phyloP scores from a whole-genome alignment of 768 basidiomycete genomes.

The Leccinum longicurvipes region DNA sequence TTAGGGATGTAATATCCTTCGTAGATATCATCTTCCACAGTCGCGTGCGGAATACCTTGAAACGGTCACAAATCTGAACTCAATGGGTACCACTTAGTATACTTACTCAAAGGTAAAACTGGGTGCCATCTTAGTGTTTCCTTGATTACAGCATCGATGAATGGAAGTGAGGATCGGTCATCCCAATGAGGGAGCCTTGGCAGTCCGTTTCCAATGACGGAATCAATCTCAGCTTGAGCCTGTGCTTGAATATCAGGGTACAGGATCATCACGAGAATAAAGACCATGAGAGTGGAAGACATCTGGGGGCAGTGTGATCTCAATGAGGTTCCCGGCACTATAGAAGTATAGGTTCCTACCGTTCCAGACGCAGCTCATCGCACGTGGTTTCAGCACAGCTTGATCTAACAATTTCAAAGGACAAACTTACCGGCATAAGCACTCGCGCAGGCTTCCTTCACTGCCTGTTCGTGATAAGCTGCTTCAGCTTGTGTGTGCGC shows the following conservation, averaged over 20 bases:
- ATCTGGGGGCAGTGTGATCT: background rate
- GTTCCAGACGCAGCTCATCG: background rate
- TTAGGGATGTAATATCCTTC: background rate
- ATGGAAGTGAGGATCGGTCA: background rate
- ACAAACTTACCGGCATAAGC: background rate
- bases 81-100: background rate
- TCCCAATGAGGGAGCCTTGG: background rate
- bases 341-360: background rate
- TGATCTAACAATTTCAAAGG: background rate
- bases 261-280: background rate
- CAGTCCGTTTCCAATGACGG: background rate
- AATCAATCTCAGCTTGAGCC: background rate
- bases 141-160: background rate
- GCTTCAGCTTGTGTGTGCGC: background rate
- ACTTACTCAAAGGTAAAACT: background rate
- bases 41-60: background rate
- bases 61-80: background rate
- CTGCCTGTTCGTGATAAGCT: background rate
- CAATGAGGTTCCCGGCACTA: background rate
- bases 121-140: background rate
- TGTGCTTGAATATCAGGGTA: background rate
- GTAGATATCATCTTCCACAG: background rate
- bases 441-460: background rate
- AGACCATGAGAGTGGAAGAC: background rate
- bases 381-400: background rate